Percentiles rank a stretch among this genome's conserved stretches.
phyloP scores from a whole-genome alignment of 768 basidiomycete genomes.

The Tricholoma sp. region DNA sequence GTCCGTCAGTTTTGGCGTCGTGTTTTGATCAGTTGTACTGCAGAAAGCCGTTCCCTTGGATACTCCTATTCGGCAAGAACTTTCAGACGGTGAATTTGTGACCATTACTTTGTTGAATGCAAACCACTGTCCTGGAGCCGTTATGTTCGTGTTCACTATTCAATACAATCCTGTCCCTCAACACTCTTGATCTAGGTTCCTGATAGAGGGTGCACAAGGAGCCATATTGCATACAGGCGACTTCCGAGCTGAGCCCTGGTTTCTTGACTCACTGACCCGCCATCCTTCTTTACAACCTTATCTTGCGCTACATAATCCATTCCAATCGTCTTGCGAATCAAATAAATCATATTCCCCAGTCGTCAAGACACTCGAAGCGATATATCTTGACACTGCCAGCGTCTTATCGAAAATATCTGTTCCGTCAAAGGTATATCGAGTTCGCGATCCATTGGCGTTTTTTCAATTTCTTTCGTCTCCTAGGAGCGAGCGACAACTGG shows the following conservation, averaged over 20 bases:
- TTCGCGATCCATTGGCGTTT: not conserved
- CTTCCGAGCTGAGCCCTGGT: conserved; percentile 82
- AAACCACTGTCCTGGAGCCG: conserved; percentile 92
- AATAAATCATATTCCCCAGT: conserved; percentile 9
- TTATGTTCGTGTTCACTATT: conserved; percentile 56
- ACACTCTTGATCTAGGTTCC: conserved; percentile 51
- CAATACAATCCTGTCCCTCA: not conserved
- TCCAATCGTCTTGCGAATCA: not conserved
- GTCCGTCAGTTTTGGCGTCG: not conserved
- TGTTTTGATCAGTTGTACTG: not conserved
- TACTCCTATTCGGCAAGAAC: conserved; percentile 55
- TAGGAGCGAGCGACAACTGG: conserved; percentile 66
- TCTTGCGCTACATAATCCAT: conserved; percentile 31
- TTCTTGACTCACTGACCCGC: conserved; percentile 58
- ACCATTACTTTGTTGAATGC: conserved; percentile 82
- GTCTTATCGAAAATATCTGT: conserved; percentile 47
- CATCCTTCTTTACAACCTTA: conserved; percentile 76
- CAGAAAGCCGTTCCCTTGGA: conserved; percentile 60
- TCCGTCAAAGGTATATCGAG: conserved; percentile 50
- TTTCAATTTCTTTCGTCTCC: not conserved
- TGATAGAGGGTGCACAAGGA: conserved; percentile 66
- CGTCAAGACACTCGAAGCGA: conserved; percentile 56
- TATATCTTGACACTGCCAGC: conserved; percentile 80
- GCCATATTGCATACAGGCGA: conserved; percentile 92
- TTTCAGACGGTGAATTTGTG: conserved; percentile 54